These are phyloP conservation scores for Metarhizium brunneum DNA, from an alignment of 2,329 filamentous ascomycete genomes.

Conservation along the genomic window DNA sequence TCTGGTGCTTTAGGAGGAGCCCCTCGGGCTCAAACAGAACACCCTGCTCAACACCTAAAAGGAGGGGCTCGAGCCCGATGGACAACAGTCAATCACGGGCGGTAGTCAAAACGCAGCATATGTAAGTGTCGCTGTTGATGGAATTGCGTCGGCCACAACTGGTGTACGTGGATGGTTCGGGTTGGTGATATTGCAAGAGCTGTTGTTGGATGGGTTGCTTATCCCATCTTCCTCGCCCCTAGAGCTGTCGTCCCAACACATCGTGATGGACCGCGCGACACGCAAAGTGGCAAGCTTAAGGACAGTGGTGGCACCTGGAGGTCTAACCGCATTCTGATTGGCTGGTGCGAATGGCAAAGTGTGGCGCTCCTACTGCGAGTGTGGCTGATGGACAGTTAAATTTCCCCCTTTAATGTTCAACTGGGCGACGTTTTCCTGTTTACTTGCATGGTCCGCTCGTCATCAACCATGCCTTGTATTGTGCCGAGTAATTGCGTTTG, in stretches of 20 bases:
- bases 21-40: not conserved
- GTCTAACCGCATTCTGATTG: not conserved
- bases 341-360: not conserved
- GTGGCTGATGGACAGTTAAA: not conserved
- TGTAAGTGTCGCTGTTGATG: not conserved
- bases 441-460: not conserved
- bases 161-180: not conserved
- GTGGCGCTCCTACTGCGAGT: not conserved
- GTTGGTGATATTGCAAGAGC: not conserved
- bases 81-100: conserved; percentile 3
- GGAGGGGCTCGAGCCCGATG: conserved; percentile 5
- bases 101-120: not conserved
- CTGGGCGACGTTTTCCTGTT: not conserved
- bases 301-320: not conserved
- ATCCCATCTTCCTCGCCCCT: not conserved
- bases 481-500: too few species aligned
- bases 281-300: not conserved
- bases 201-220: not conserved
- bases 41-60: not conserved
- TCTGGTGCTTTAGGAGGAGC: not conserved
- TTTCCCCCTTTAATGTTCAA: not conserved
- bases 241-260: not conserved
- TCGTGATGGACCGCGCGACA: not conserved
- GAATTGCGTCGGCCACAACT: not conserved
- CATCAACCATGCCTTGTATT: not conserved